These are phyloP conservation scores for Batrachochytrium dendrobatidis DNA, from an alignment of 371 early-diverging fungal species.

Conservation along the genomic window DNA sequence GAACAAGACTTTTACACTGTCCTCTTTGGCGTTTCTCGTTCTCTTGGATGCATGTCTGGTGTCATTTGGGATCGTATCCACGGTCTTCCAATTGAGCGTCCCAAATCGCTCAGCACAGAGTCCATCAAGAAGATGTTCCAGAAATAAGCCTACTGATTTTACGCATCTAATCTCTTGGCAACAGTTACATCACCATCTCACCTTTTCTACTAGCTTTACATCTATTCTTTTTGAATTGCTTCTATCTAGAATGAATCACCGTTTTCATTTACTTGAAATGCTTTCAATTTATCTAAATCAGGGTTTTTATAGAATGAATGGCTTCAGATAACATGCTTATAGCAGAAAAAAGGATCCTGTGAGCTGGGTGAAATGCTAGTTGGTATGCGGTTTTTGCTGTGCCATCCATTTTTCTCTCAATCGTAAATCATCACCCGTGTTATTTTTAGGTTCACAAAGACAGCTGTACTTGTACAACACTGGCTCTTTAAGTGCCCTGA, in stretches of 20 bases:
- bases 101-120: conserved; percentile 88
- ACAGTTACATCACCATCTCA: not conserved
- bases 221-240: not conserved
- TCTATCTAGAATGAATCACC: too few species aligned
- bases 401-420: conserved; percentile 20
- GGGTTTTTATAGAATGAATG: too few species aligned
- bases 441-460: conserved; percentile 20
- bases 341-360: too few species aligned
- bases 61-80: conserved; percentile 96
- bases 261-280: too few species aligned
- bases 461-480: conserved; percentile 22
- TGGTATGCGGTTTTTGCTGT: too few species aligned
- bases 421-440: conserved; percentile 5
- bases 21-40: conserved; percentile 96
- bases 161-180: not conserved
- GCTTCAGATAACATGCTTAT: too few species aligned
- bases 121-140: conserved; percentile 53
- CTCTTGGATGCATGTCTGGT: conserved; percentile 88
- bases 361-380: too few species aligned
- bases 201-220: not conserved
- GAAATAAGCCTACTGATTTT: conserved; percentile 28
- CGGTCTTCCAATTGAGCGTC: conserved; percentile 91
- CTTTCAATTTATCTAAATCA: too few species aligned
- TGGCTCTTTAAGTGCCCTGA: conserved; percentile 19
- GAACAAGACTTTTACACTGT: conserved; percentile 99